These are phyloP conservation scores for Teunomyces tritomae DNA, from an alignment of 805 yeast species.

Conservation along the genomic window DNA sequence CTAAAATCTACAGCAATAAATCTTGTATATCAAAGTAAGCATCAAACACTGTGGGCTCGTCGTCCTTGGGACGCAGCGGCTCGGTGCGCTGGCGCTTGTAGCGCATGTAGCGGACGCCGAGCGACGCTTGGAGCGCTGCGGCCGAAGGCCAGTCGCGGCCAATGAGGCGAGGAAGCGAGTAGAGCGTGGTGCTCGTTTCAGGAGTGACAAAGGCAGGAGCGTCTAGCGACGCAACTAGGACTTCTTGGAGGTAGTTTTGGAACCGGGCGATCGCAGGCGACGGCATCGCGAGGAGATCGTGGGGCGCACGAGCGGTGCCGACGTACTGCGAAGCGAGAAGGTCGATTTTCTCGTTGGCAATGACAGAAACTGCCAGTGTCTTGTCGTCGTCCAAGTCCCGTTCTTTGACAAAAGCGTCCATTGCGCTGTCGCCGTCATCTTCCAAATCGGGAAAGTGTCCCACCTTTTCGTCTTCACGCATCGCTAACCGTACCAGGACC, in stretches of 20 bases:
- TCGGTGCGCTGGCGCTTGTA: conserved; percentile 7
- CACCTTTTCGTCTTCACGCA: conserved; percentile 68
- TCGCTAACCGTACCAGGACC: conserved; percentile 59
- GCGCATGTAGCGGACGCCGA: neutral
- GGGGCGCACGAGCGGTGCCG: conserved; percentile 10
- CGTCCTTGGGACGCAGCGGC: conserved; percentile 5
- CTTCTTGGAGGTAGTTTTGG: conserved; percentile 21
- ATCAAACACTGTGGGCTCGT: conserved; percentile 7
- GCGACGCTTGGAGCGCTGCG: neutral
- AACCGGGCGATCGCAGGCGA: conserved; percentile 33
- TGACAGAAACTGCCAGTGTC: neutral
- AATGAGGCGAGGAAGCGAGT: neutral
- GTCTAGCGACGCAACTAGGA: conserved; percentile 20
- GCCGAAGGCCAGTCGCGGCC: neutral
- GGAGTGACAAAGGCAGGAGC: neutral
- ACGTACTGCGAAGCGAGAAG: conserved; percentile 15
- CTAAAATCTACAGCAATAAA: conserved; percentile 1
- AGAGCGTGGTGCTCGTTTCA: neutral
- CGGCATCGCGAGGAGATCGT: conserved; percentile 13
- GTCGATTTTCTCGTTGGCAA: conserved; percentile 15
- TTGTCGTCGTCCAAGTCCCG: conserved; percentile 21
- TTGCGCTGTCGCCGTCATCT: conserved; percentile 8
- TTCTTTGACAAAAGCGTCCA: conserved; percentile 32
- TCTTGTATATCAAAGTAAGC: conserved; percentile 13
- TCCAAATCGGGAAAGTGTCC: conserved; percentile 44